Percentiles rank a stretch among this genome's conserved stretches.
Evolutionary conservation across 1,284 basidiomycete species (phyloP).

Genomic region (Rhodotorula sp.): DNA sequence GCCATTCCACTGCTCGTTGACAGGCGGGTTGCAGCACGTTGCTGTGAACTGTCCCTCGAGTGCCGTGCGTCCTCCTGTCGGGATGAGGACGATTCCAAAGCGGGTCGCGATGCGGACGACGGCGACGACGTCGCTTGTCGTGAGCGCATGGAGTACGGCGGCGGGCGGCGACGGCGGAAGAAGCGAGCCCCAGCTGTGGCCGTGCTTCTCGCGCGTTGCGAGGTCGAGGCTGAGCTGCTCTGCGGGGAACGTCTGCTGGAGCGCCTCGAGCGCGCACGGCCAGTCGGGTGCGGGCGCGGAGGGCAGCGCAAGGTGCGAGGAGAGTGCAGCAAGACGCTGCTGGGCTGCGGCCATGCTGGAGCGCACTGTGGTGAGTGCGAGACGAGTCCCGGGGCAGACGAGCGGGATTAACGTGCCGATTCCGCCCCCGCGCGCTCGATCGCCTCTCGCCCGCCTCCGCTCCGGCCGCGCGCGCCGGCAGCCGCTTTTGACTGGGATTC

Average conservation of each 20-base stretch:
- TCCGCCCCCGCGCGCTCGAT: not conserved
- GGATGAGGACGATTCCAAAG: constrained; percentile 64
- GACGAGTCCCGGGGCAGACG: not conserved
- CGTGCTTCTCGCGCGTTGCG: constrained; percentile 14
- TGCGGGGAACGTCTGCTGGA: constrained; percentile 16
- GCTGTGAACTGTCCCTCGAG: constrained; percentile 63
- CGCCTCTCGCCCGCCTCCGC: too few species aligned
- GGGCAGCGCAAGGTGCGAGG: not conserved
- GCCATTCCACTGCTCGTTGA: constrained; percentile 9
- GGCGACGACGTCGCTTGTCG: constrained; percentile 61
- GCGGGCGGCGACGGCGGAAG: constrained; percentile 20
- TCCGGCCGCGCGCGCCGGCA: not conserved
- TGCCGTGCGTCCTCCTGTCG: constrained; percentile 68
- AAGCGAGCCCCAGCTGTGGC: constrained; percentile 23
- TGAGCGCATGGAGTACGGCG: constrained; percentile 27
- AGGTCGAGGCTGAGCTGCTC: constrained; percentile 29
- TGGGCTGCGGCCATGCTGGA: not conserved
- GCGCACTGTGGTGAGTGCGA: not conserved
- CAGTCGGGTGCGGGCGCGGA: constrained; percentile 1
- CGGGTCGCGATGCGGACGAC: constrained; percentile 65
- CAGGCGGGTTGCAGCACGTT: constrained; percentile 22
- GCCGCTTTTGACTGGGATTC: not conserved
- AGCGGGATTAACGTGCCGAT: too few species aligned
- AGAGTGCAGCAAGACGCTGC: not conserved
- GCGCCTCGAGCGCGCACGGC: constrained; percentile 8